phyloP scores from a whole-genome alignment of 805 yeast genomes.

The Suhomyces canberraensis region DNA sequence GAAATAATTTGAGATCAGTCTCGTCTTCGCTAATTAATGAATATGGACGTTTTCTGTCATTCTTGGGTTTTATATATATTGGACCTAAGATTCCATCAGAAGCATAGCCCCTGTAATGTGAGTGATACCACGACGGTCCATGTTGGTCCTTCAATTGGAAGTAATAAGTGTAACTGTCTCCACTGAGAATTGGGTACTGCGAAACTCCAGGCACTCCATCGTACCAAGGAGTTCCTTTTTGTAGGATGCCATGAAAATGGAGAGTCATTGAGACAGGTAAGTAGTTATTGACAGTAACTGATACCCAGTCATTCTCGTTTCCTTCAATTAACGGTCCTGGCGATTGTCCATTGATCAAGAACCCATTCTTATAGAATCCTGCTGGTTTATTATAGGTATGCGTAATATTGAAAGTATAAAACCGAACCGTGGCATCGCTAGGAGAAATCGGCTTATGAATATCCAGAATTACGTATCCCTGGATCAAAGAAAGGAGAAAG shows the following conservation, averaged over 20 bases:
- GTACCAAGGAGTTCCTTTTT: conserved; percentile 42
- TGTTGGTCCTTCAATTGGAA: conserved; percentile 38
- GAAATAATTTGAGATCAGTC: conserved; percentile 26
- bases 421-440: not conserved
- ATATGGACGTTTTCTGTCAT: conserved; percentile 28
- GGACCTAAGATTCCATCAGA: conserved; percentile 50
- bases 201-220: conserved; percentile 53
- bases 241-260: conserved; percentile 56
- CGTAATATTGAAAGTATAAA: conserved; percentile 7
- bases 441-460: not conserved
- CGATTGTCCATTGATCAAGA: conserved; percentile 41
- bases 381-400: conserved; percentile 18
- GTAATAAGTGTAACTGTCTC: conserved; percentile 37
- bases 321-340: conserved; percentile 50
- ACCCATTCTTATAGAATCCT: conserved; percentile 31
- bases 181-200: conserved; percentile 49
- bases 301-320: conserved; percentile 30
- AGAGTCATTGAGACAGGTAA: conserved; percentile 38
- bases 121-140: conserved; percentile 58
- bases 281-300: conserved; percentile 36
- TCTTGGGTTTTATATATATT: conserved; percentile 38
- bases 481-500: not conserved
- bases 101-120: conserved; percentile 46
- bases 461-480: not conserved
- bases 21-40: conserved; percentile 19